These are phyloP conservation scores for Chaetomidium leptoderma DNA, from an alignment of 495 filamentous ascomycete species.

Conservation along the genomic window DNA sequence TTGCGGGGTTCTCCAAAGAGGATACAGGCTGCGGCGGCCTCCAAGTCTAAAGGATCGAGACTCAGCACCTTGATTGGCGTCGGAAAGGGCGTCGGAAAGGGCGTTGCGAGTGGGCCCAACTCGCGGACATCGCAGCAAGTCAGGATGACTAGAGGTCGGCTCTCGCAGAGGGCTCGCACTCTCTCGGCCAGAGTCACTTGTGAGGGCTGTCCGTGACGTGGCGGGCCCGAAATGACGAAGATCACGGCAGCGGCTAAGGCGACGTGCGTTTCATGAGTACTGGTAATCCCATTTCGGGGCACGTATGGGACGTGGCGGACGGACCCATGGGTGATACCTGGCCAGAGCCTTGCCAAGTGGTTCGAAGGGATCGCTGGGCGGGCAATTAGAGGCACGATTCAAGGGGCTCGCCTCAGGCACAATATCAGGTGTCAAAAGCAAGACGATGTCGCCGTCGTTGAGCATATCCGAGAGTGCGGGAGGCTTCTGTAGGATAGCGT, in stretches of 20 bases:
- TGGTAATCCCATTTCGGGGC: slow-evolving; percentile 53
- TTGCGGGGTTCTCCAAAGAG: slow-evolving; percentile 44
- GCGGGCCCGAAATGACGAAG: slow-evolving; percentile 33
- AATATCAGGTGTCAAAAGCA: slow-evolving; percentile 58
- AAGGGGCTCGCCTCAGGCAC: slow-evolving; percentile 35
- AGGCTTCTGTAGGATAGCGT: not conserved
- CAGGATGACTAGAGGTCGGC: slow-evolving; percentile 47
- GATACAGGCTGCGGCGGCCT: slow-evolving; percentile 48
- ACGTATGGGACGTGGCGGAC: slow-evolving; percentile 57
- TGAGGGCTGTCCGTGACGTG: slow-evolving; percentile 31
- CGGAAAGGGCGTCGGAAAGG: slow-evolving; percentile 49
- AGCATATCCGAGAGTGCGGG: slow-evolving; percentile 37
- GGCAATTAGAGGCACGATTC: slow-evolving; percentile 11
- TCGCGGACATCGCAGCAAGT: slow-evolving; percentile 41
- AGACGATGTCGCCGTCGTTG: slow-evolving; percentile 46
- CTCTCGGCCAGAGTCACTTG: slow-evolving; percentile 44
- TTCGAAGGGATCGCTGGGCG: slow-evolving; percentile 55
- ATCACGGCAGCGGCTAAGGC: slow-evolving; percentile 47
- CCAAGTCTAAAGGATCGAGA: slow-evolving; percentile 47
- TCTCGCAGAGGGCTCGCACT: slow-evolving; percentile 40
- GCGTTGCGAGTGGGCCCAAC: slow-evolving; percentile 31
- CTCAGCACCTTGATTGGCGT: slow-evolving; percentile 46
- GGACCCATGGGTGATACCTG: slow-evolving; percentile 48
- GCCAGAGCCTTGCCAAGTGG: slow-evolving; percentile 54
- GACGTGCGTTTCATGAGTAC: slow-evolving; percentile 56